These are phyloP conservation scores for Citrullus amarus DNA, from an alignment of 306 rosid genomes.

Conservation along the genomic window DNA sequence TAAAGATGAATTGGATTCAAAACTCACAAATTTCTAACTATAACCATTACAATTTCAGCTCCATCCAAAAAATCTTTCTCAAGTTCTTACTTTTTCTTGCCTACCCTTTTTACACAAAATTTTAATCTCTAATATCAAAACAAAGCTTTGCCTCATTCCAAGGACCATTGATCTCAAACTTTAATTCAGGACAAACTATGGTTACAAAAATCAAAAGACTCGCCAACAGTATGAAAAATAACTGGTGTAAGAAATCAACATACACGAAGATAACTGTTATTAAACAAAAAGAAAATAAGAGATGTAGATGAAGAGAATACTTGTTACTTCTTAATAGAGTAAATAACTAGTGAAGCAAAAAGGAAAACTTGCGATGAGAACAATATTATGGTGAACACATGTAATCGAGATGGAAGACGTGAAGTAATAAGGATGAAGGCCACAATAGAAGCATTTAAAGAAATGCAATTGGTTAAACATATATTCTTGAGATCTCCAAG, in stretches of 20 bases:
- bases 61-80: background rate
- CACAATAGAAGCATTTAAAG: slow-evolving; percentile 78
- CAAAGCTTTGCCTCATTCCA: slow-evolving; percentile 99
- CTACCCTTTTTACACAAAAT: background rate
- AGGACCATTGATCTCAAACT: slow-evolving; percentile 88
- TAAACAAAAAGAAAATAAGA: slow-evolving; percentile 54
- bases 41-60: background rate
- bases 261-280: slow-evolving; percentile 42
- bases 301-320: slow-evolving; percentile 53
- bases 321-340: slow-evolving; percentile 44
- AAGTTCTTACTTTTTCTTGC: background rate
- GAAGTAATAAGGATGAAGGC: slow-evolving; percentile 84
- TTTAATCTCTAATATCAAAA: slow-evolving; percentile 71
- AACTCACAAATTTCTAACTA: background rate
- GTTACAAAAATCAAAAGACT: slow-evolving; percentile 65
- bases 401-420: slow-evolving; percentile 75
- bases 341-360: slow-evolving; percentile 73
- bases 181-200: slow-evolving; percentile 73
- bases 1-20: background rate
- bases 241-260: slow-evolving; percentile 41
- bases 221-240: slow-evolving; percentile 48
- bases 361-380: slow-evolving; percentile 85
- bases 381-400: slow-evolving; percentile 67
- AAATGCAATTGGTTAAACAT: slow-evolving; percentile 62
- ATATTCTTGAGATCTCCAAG: slow-evolving; percentile 51